Evolutionary conservation across 805 yeast species (phyloP).

Genomic region (Myxozyma neglecta): DNA sequence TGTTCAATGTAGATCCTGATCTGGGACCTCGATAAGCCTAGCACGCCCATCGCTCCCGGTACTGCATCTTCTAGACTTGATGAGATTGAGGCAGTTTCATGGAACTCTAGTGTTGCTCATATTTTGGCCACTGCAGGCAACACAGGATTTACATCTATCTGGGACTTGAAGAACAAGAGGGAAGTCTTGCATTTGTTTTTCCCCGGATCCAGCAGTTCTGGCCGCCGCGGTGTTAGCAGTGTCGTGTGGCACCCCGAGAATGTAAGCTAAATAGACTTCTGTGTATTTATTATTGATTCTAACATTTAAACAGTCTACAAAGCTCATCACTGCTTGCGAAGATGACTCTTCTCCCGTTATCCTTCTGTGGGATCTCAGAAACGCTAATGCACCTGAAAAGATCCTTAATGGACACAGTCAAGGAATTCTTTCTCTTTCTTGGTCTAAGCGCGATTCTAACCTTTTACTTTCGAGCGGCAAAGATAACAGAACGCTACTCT

Average conservation of each 20-base stretch:
- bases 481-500: constrained; percentile 80
- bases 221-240: constrained; percentile 68
- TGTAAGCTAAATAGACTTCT: background rate
- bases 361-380: constrained; percentile 90
- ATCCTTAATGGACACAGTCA: constrained; percentile 76
- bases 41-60: constrained; percentile 63
- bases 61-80: constrained; percentile 76
- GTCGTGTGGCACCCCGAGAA: constrained; percentile 90
- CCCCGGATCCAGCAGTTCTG: constrained; percentile 45
- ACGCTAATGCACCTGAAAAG: constrained; percentile 84
- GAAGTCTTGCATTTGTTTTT: constrained; percentile 86
- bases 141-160: constrained; percentile 82
- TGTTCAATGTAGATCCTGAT: constrained; percentile 52
- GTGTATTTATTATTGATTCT: background rate
- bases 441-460: constrained; percentile 83
- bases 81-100: constrained; percentile 75
- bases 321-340: constrained; percentile 82
- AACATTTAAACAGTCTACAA: constrained; percentile 63
- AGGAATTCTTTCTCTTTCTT: constrained; percentile 87
- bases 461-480: constrained; percentile 87
- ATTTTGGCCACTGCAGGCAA: constrained; percentile 88
- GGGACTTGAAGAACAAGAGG: constrained; percentile 86
- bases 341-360: constrained; percentile 77
- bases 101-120: constrained; percentile 83
- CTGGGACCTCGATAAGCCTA: constrained; percentile 77